Evolutionary conservation across 805 yeast genomes (phyloP), one percentile per base, ranked within the genome.

Genomic region (Saturnispora diversa): DNA sequence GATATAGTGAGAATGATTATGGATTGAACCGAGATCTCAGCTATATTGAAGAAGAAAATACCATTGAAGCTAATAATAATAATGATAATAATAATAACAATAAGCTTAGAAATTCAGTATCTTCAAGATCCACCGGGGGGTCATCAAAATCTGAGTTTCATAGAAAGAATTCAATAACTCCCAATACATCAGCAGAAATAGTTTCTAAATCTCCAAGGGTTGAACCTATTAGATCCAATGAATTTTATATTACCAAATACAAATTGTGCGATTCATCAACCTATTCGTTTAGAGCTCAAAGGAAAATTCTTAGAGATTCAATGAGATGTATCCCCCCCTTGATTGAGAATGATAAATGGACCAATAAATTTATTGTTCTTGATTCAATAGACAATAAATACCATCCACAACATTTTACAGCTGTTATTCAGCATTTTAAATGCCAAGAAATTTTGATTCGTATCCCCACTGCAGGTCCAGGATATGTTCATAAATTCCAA

Each of bases 321-420:
- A 47, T 63, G 5, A 40, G 65, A 12, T 63, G 67, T 40, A 62
- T 63, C 58, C 47, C 55, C 1, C 54, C 62, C 7, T 42, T 63
- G 38, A 21, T 52, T 2, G 50, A 58, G 6, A 56, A 55, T 42
- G 65, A 63, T 28, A 48, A 58, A 36, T 63, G 67, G 67, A 46
- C 60, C 2, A 63, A 63, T 13, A 47, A 49, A 19, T 53, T 24
- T 26, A 30, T 61, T 12, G 62, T 61, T 10, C 37, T 55, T 7
- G 62, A 58, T 31, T 42, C 50, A 26, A 23, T 36, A 23, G 19
- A 7, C 2, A 36, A 38, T 23, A 32, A 37, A 9, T 49, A 49
- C 21, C 23, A 34, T 8, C 53, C 53, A 5, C 40, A 38, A 17
- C 24, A 38, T n/a, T 25, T 31, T 22, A 30, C 30, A 3, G 19